These are phyloP conservation scores for Lentinula raphanica DNA, from an alignment of 768 basidiomycete species.

Conservation along the genomic window DNA sequence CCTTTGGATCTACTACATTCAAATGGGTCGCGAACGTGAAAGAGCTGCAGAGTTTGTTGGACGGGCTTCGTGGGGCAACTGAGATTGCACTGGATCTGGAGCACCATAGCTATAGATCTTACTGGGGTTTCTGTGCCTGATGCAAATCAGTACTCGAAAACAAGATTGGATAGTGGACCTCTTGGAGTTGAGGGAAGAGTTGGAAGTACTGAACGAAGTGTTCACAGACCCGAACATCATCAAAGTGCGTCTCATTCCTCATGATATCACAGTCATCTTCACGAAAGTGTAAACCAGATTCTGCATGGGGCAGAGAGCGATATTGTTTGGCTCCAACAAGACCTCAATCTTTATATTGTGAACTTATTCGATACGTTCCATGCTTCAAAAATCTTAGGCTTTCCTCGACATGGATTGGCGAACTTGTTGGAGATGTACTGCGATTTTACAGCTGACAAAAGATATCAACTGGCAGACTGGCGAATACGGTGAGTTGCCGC, in stretches of 20 bases:
- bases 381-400: conserved; percentile 81
- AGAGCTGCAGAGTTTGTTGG: conserved; percentile 58
- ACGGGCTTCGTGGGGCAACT: conserved; percentile 51
- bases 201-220: conserved; percentile 73
- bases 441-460: conserved; percentile 87
- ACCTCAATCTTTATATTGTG: conserved; percentile 91
- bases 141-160: conserved; percentile 83
- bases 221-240: conserved; percentile 81
- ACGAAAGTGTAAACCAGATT: conserved; percentile 43
- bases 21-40: conserved; percentile 62
- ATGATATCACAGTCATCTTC: neutral
- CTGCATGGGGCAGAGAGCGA: conserved; percentile 95
- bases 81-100: conserved; percentile 95
- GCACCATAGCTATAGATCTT: conserved; percentile 85
- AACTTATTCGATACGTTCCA: conserved; percentile 98
- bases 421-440: conserved; percentile 84
- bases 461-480: conserved; percentile 98
- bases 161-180: conserved; percentile 88
- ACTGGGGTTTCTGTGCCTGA: conserved; percentile 87
- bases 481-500: conserved; percentile 64
- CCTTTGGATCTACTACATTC: conserved; percentile 65
- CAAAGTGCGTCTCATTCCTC: conserved; percentile 49
- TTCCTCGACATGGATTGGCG: conserved; percentile 80
- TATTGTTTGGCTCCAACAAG: conserved; percentile 93
- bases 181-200: conserved; percentile 65